phyloP scores from a whole-genome alignment of 2,329 filamentous ascomycete species.

The Aspergillus sergii region DNA sequence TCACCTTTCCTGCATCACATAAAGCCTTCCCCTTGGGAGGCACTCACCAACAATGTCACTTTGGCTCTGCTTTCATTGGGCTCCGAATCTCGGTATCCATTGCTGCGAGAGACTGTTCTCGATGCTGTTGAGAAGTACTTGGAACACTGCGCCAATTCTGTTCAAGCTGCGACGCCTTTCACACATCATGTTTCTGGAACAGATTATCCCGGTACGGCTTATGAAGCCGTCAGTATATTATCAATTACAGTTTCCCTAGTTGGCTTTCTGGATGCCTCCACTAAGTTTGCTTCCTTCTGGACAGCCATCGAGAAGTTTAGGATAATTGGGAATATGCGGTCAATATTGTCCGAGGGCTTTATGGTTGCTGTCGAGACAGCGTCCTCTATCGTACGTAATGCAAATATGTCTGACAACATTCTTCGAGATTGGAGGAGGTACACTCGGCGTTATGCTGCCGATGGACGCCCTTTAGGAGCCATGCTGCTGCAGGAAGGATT shows the following conservation, averaged over 20 bases:
- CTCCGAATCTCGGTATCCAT: slow-evolving; percentile 61
- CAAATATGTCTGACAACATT: slow-evolving; percentile 64
- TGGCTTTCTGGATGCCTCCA: slow-evolving; percentile 83
- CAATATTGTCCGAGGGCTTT: slow-evolving; percentile 80
- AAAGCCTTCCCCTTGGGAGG: slow-evolving; percentile 86
- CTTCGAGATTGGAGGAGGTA: slow-evolving; percentile 87
- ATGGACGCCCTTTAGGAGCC: slow-evolving; percentile 80
- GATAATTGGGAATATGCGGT: slow-evolving; percentile 71
- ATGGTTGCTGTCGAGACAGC: slow-evolving; percentile 85
- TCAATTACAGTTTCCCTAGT: slow-evolving; percentile 83
- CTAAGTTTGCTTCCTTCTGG: slow-evolving; percentile 81
- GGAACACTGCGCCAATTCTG: slow-evolving; percentile 66
- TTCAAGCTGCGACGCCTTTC: slow-evolving; percentile 58
- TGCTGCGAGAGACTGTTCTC: slow-evolving; percentile 67
- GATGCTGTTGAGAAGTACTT: slow-evolving; percentile 73
- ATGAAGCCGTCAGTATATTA: slow-evolving; percentile 69
- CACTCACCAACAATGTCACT: slow-evolving; percentile 76
- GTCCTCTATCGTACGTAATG: slow-evolving; percentile 86
- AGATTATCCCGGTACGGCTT: slow-evolving; percentile 36
- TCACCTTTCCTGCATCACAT: slow-evolving; percentile 83
- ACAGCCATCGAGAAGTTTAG: slow-evolving; percentile 70
- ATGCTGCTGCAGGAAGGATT: slow-evolving; percentile 90
- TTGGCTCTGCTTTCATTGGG: slow-evolving; percentile 81
- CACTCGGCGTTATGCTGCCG: slow-evolving; percentile 76
- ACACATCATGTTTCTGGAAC: slow-evolving; percentile 59